Evolutionary conservation across 164 flowering plant species (phyloP).

Genomic region (Annona squamosa): DNA sequence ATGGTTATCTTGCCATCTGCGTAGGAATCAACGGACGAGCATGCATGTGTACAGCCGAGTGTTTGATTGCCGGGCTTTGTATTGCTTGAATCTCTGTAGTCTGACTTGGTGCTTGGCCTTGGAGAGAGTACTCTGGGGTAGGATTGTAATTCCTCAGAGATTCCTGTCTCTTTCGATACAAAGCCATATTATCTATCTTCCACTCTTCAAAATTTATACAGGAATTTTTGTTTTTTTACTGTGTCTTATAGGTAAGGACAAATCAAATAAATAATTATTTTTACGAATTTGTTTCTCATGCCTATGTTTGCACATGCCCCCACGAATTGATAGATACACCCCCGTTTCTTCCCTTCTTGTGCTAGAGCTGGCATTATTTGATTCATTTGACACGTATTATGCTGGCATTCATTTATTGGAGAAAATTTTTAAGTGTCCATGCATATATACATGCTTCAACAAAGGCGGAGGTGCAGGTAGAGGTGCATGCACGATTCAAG

Average conservation of each 20-base stretch:
- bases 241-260: slow-evolving; percentile 6
- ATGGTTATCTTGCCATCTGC: neutral
- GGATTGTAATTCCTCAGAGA: slow-evolving; percentile 8
- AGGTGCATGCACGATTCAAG: too few species aligned
- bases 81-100: slow-evolving; percentile 15
- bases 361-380: too few species aligned
- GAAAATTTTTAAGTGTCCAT: too few species aligned
- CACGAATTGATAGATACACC: neutral
- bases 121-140: neutral
- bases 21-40: slow-evolving; percentile 2
- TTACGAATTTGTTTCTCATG: neutral
- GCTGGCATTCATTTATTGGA: too few species aligned
- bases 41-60: slow-evolving; percentile 9
- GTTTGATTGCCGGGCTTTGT: slow-evolving; percentile 10
- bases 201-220: slow-evolving; percentile 6
- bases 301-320: neutral
- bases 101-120: neutral
- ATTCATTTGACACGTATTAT: too few species aligned
- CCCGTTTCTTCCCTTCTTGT: neutral
- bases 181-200: slow-evolving; percentile 3
- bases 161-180: slow-evolving; percentile 14
- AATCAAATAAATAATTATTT: neutral
- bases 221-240: neutral
- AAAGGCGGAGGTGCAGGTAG: too few species aligned
- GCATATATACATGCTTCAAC: too few species aligned